phyloP scores from a whole-genome alignment of 78 protist species.

The Dictyostelium capitatum region DNA sequence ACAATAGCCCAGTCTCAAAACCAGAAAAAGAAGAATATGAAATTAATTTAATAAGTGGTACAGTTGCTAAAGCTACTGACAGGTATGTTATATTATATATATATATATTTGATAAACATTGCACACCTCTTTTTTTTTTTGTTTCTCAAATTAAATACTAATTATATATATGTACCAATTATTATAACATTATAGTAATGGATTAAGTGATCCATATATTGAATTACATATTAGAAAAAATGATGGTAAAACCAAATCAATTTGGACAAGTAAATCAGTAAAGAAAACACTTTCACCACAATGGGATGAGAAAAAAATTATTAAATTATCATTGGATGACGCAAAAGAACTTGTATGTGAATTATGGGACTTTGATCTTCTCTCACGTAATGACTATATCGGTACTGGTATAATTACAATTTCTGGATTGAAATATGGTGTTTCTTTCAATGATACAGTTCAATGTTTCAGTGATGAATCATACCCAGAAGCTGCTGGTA shows the following conservation, averaged over 20 bases:
- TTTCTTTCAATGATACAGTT: neutral
- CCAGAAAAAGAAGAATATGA: neutral
- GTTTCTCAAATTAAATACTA: too few species aligned
- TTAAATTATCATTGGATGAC: neutral
- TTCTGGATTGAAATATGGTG: too few species aligned
- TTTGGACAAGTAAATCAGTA: slow-evolving; percentile 1
- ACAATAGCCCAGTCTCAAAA: neutral
- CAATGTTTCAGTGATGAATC: neutral
- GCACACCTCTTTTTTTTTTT: too few species aligned
- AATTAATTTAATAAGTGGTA: neutral
- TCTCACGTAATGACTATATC: slow-evolving; percentile 38
- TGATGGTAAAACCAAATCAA: neutral
- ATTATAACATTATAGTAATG: neutral
- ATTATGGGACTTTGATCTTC: slow-evolving; percentile 32
- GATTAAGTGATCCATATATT: slow-evolving; percentile 38
- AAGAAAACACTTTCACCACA: neutral
- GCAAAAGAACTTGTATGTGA: slow-evolving; percentile 6
- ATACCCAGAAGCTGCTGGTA: neutral
- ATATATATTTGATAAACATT: too few species aligned
- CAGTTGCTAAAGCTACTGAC: slow-evolving; percentile 34
- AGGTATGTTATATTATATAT: too few species aligned
- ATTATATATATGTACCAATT: too few species aligned
- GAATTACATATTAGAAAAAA: neutral
- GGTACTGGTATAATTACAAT: neutral
- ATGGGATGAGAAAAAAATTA: neutral